Evolutionary conservation across 2,329 filamentous ascomycete genomes (phyloP), one percentile per base, ranked within the genome.

Genomic region (Biscogniauxia mediterranea): DNA sequence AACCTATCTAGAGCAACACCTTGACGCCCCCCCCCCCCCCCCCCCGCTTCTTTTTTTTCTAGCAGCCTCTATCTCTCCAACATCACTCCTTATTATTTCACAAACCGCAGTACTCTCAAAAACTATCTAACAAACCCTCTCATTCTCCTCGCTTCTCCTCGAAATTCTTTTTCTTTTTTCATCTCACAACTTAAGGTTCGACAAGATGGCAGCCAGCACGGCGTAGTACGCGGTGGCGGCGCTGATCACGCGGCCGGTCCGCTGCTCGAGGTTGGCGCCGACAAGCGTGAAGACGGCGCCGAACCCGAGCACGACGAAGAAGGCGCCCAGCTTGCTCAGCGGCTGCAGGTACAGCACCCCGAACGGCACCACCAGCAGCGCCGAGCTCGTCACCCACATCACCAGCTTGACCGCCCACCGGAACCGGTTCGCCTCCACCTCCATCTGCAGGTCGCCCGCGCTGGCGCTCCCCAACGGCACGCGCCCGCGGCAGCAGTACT

Each of bases 181-280:
- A n/a, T n/a, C n/a, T n/a, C n/a, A n/a, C n/a, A n/a, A 52, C 4
- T 17, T 17, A 23, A 64, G 9, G 32, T 63, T 65, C 46, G 64
- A 57, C 13, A 66, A 54, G 38, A 65, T 63, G 7, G 59, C 46
- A 3, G 57, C 60, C 9, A 66, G 63, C 19, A 69, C 62, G 1
- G 66, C 66, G 23, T 63, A 60, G 53, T 63, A 69, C 11, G 68
- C 66, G 5, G 59, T 23, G 9, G 65, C 17, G 9, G 63, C 64
- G 9, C 69, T 59, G 2, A 67, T 58, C 2, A 64, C 52, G 21
- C 58, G 61, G 1, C 55, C 57, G 4, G 61, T 60, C 5, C 60
- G 64, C 1, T 55, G 7, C 46, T 69, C 64, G 50, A 68, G 55
- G 15, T 28, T 5, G 1, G 58, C 23, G 46, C 67, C 42, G 42